phyloP scores from a whole-genome alignment of 768 basidiomycete species.

The Leccinum barrowsii region DNA sequence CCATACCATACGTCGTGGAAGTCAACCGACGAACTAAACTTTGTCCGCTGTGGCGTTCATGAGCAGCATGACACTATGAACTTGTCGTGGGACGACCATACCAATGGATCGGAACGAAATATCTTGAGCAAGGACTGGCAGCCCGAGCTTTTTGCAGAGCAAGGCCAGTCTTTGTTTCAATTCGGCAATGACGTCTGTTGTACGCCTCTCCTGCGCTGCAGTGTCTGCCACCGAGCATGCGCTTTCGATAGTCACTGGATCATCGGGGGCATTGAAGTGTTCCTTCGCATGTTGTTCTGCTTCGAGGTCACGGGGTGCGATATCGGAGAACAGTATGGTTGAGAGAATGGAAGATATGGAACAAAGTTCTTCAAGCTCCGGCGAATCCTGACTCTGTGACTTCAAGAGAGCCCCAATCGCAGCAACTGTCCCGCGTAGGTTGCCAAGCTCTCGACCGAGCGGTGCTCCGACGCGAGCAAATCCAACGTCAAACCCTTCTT shows the following conservation, averaged over 20 bases:
- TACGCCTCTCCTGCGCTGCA: slow-evolving; percentile 26
- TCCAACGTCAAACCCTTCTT: slow-evolving; percentile 87
- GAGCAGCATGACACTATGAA: background rate
- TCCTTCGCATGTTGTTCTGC: slow-evolving; percentile 74
- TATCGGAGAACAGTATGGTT: slow-evolving; percentile 61
- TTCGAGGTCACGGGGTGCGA: slow-evolving; percentile 73
- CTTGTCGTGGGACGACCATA: background rate
- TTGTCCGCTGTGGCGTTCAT: background rate
- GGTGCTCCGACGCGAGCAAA: slow-evolving; percentile 72
- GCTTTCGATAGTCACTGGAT: slow-evolving; percentile 31
- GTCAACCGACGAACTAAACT: background rate
- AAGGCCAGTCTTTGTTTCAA: slow-evolving; percentile 36
- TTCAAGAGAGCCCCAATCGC: slow-evolving; percentile 59
- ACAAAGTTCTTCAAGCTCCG: slow-evolving; percentile 41
- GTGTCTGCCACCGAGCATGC: slow-evolving; percentile 35
- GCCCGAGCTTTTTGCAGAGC: slow-evolving; percentile 32
- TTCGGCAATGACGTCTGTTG: slow-evolving; percentile 38
- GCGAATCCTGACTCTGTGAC: slow-evolving; percentile 18
- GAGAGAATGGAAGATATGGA: slow-evolving; percentile 55
- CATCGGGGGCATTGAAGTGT: slow-evolving; percentile 43
- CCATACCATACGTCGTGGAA: background rate
- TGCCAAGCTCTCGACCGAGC: slow-evolving; percentile 72
- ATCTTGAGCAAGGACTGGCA: slow-evolving; percentile 21
- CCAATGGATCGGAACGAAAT: background rate
- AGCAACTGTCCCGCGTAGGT: slow-evolving; percentile 67